Percentiles rank a stretch among this genome's conserved stretches.
Evolutionary conservation across 371 early-diverging fungal genomes (phyloP).

Genomic region (Coemansia sp.): DNA sequence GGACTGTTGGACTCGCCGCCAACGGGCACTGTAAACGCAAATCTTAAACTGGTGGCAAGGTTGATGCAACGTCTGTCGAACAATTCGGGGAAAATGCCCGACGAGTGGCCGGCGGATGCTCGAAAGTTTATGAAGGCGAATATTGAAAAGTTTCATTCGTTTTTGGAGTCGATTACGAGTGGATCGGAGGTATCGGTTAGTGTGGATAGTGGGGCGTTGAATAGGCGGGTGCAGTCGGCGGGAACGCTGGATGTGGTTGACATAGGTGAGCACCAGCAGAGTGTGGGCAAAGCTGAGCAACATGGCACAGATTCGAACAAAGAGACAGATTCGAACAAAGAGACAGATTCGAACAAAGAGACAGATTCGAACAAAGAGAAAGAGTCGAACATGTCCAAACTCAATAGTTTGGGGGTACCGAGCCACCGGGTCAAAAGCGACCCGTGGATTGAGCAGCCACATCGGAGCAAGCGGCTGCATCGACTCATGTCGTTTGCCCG

Average conservation of each 20-base stretch:
- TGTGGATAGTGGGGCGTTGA: neutral
- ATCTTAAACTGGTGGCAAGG: constrained; percentile 38
- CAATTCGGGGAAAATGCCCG: constrained; percentile 31
- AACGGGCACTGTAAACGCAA: constrained; percentile 19
- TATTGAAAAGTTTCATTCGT: constrained; percentile 18
- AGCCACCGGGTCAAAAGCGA: neutral
- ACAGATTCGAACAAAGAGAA: neutral
- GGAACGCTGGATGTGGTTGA: neutral
- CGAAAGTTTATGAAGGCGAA: constrained; percentile 33
- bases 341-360: neutral
- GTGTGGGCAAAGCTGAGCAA: neutral
- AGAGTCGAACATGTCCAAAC: neutral
- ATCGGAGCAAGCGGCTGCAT: neutral
- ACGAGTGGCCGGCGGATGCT: constrained; percentile 41
- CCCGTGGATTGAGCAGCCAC: constrained; percentile 3
- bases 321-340: neutral
- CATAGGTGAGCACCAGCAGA: constrained; percentile 3
- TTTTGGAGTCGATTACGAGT: constrained; percentile 31
- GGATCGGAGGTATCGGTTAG: neutral
- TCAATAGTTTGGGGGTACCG: neutral
- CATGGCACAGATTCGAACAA: neutral
- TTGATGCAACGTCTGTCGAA: constrained; percentile 43
- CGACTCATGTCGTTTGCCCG: neutral
- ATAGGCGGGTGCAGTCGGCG: constrained; percentile 6
- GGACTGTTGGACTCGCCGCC: constrained; percentile 24